A percentile compares a stretch with the other conserved stretches of the same genome.
These are phyloP conservation scores for Rhodomyrtus psidioides DNA, from an alignment of 441 rosid genomes.

Conservation along the genomic window DNA sequence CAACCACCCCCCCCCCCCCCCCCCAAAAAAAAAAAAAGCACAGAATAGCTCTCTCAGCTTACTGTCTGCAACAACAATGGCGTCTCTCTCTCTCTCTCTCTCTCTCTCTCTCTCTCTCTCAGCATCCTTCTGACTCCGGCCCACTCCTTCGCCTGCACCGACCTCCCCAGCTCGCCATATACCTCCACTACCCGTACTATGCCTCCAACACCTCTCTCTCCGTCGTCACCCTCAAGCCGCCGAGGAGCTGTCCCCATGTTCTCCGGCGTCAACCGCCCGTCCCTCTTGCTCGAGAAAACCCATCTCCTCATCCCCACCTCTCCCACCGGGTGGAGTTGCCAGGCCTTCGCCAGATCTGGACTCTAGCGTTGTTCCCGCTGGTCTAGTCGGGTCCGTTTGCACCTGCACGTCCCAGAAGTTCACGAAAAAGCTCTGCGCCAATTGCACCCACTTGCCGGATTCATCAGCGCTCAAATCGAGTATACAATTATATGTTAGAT, in stretches of 20 bases:
- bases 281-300: not conserved
- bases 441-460: no score
- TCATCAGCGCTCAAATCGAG: no score
- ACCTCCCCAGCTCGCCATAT: not conserved
- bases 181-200: not conserved
- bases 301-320: not conserved
- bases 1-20: no score
- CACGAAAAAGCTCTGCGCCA: no score
- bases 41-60: no score
- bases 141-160: not conserved
- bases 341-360: no score
- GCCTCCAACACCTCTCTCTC: not conserved
- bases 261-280: not conserved
- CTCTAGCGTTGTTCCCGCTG: no score
- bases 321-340: not conserved
- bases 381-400: no score
- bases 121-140: not conserved
- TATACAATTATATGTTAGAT: no score
- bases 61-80: not conserved
- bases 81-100: not conserved
- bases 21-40: no score
- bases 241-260: not conserved
- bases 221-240: not conserved
- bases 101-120: not conserved
- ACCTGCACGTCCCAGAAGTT: no score